phyloP scores from a whole-genome alignment of 495 filamentous ascomycete genomes.

The Penicillium maclennaniae region DNA sequence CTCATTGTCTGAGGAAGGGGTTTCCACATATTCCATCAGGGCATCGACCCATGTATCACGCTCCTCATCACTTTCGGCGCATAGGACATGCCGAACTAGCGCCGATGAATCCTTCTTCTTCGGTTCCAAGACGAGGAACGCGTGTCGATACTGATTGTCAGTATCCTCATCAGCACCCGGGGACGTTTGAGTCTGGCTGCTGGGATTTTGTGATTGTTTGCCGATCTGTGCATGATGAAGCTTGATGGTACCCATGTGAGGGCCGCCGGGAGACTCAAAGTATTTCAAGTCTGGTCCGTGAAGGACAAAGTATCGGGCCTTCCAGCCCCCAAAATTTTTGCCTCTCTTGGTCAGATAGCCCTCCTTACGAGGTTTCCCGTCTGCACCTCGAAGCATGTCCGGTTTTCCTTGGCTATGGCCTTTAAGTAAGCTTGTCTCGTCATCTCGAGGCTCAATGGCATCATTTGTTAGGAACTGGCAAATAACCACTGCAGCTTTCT shows the following conservation, averaged over 20 bases:
- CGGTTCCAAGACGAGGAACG: conserved; percentile 89
- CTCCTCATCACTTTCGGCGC: conserved; percentile 90
- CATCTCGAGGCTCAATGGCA: conserved; percentile 71
- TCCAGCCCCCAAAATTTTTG: conserved; percentile 99
- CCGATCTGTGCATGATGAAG: conserved; percentile 89
- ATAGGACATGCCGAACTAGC: conserved; percentile 89
- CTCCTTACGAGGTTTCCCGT: conserved; percentile 69
- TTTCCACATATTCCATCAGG: conserved; percentile 86
- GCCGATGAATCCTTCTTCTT: conserved; percentile 93
- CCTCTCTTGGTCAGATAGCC: conserved; percentile 95
- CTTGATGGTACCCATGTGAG: conserved; percentile 90
- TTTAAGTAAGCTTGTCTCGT: conserved; percentile 52
- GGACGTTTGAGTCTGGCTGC: conserved; percentile 53
- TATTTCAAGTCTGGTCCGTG: conserved; percentile 88
- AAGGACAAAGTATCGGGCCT: conserved; percentile 88
- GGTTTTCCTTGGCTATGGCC: conserved; percentile 38
- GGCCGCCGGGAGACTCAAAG: conserved; percentile 82
- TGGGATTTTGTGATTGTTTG: conserved; percentile 65
- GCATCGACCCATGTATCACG: conserved; percentile 92
- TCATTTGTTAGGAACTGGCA: conserved; percentile 88
- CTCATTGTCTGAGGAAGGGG: conserved; percentile 53
- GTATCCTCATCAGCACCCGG: conserved; percentile 63
- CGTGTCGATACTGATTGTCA: conserved; percentile 94
- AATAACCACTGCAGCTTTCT: conserved; percentile 70
- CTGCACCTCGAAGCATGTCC: conserved; percentile 47